phyloP scores from a whole-genome alignment of 2,329 filamentous ascomycete species.

The Cytospora mali region DNA sequence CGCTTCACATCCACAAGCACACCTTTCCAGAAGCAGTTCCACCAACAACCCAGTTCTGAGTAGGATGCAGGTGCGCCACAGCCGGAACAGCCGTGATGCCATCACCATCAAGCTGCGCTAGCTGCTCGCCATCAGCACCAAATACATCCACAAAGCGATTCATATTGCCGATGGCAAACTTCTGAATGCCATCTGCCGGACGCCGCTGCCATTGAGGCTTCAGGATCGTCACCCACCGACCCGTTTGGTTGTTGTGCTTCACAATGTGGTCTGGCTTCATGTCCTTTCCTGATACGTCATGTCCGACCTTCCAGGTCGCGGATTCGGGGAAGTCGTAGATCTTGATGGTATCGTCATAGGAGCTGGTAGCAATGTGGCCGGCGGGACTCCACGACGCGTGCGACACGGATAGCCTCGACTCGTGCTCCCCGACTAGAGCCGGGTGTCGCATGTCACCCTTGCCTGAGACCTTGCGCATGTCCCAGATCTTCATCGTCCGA shows the following conservation, averaged over 20 bases:
- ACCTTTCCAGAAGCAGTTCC: constrained; percentile 92
- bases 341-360: constrained; percentile 94
- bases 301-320: constrained; percentile 59
- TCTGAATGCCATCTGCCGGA: constrained; percentile 77
- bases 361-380: constrained; percentile 86
- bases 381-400: constrained; percentile 87
- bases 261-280: constrained; percentile 73
- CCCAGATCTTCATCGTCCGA: constrained; percentile 89
- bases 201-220: constrained; percentile 87
- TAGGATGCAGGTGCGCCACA: constrained; percentile 87
- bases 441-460: constrained; percentile 64
- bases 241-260: constrained; percentile 93
- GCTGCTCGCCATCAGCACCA: constrained; percentile 77
- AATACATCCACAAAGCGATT: constrained; percentile 95
- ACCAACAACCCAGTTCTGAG: constrained; percentile 86
- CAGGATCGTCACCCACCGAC: constrained; percentile 83
- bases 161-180: constrained; percentile 96
- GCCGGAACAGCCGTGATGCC: constrained; percentile 94
- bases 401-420: constrained; percentile 81
- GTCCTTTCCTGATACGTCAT: constrained; percentile 58
- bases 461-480: constrained; percentile 76
- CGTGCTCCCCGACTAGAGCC: constrained; percentile 76
- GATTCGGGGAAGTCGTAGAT: constrained; percentile 77
- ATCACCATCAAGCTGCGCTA: constrained; percentile 85
- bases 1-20: constrained; percentile 78